A percentile compares a stretch with the other conserved stretches of the same genome.
Evolutionary conservation across 495 filamentous ascomycete species (phyloP).

Genomic region (Neurospora tetraspora): DNA sequence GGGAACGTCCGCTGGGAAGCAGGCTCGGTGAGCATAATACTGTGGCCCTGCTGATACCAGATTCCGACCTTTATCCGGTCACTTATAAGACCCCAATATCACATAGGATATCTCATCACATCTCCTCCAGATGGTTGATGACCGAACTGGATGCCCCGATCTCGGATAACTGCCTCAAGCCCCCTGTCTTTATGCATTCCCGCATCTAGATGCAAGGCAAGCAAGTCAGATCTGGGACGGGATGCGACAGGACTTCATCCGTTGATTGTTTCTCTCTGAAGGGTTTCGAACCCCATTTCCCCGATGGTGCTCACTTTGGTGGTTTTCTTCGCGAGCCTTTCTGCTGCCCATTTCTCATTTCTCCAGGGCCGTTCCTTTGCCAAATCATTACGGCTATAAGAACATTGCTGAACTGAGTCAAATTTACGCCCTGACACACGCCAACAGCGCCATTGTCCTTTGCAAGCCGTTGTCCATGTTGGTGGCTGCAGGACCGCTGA

Average conservation of each 20-base stretch:
- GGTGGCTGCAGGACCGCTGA: slow-evolving; percentile 2
- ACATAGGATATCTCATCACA: background rate
- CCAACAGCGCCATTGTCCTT: slow-evolving; percentile 1
- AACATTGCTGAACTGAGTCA: background rate
- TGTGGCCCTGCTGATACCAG: background rate
- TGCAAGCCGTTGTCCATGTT: background rate
- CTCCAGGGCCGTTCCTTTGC: background rate
- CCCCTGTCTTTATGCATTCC: background rate
- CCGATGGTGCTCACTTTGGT: background rate
- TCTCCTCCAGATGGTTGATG: background rate
- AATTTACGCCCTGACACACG: background rate
- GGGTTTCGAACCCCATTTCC: background rate
- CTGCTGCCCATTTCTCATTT: background rate
- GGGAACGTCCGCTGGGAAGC: background rate
- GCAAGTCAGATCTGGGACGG: background rate
- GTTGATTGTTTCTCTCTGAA: background rate
- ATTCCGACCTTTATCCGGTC: background rate
- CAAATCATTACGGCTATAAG: background rate
- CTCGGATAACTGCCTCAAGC: background rate
- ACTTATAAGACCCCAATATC: background rate
- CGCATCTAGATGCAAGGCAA: background rate
- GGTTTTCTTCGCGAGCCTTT: background rate
- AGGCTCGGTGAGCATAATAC: background rate
- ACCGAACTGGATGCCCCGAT: background rate
- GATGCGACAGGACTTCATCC: background rate